Percentiles rank a stretch among this genome's conserved stretches.
Evolutionary conservation across 176 grass and related monocot species (phyloP).

Genomic region (Triticum dicoccoides): DNA sequence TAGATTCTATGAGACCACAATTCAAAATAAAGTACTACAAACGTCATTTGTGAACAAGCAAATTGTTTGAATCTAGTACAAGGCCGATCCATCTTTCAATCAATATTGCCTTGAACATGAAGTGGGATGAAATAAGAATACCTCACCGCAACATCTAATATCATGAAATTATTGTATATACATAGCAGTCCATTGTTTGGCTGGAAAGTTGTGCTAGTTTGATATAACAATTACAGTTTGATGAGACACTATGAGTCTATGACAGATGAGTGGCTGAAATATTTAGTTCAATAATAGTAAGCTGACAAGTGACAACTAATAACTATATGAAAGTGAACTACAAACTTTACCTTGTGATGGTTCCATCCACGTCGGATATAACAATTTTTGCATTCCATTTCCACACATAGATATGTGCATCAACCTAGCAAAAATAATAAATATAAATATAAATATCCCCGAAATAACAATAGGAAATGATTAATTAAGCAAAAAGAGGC

Average conservation of each 20-base stretch:
- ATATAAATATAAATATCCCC: conserved; percentile 24
- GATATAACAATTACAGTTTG: neutral
- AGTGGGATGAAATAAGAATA: neutral
- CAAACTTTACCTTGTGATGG: conserved; percentile 85
- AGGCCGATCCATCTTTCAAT: neutral
- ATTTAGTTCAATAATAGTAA: neutral
- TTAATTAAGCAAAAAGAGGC: conserved; percentile 35
- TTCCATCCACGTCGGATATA: conserved; percentile 99
- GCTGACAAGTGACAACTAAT: neutral
- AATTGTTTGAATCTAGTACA: neutral
- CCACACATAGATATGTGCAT: conserved; percentile 98
- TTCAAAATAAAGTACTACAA: conserved; percentile 9
- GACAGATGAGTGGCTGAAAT: neutral
- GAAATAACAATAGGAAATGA: conserved; percentile 18
- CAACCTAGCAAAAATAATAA: conserved; percentile 64
- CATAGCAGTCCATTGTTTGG: neutral
- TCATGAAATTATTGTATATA: neutral
- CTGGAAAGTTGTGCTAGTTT: neutral
- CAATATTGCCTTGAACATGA: neutral
- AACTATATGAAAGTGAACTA: conserved; percentile 7
- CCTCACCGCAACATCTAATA: conserved; percentile 1
- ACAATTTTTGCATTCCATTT: conserved; percentile 99
- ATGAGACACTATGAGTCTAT: neutral
- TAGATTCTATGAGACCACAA: neutral
- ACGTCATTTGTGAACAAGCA: neutral